A percentile compares a stretch with the other conserved stretches of the same genome.
Evolutionary conservation across 192 early-diverging fungal genomes (phyloP).

Genomic region (Rhizophagus clarus): DNA sequence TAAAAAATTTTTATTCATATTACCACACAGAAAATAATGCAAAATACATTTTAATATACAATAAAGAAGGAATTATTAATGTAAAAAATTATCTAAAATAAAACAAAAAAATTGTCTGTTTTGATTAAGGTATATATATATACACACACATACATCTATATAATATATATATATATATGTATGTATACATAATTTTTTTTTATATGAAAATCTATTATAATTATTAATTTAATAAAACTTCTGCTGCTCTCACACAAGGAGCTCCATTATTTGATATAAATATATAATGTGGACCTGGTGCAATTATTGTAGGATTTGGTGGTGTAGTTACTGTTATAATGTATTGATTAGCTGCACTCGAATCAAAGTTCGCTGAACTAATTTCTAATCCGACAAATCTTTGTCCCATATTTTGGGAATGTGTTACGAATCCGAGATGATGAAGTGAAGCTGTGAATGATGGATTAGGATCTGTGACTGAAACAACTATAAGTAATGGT

Average conservation of each 20-base stretch:
- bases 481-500: conserved; percentile 12
- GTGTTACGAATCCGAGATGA: conserved; percentile 56
- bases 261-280: background rate
- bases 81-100: too few relatives aligned
- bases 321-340: background rate
- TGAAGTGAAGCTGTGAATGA: conserved; percentile 43
- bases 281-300: background rate
- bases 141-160: too few relatives aligned
- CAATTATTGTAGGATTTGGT: background rate
- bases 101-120: too few relatives aligned
- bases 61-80: too few relatives aligned
- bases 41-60: too few relatives aligned
- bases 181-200: too few relatives aligned
- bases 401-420: conserved; percentile 59
- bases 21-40: too few relatives aligned
- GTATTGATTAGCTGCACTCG: background rate
- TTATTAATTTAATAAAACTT: background rate
- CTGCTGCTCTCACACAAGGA: background rate
- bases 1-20: too few relatives aligned
- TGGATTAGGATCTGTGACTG: conserved; percentile 13
- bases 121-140: too few relatives aligned
- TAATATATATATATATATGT: too few relatives aligned
- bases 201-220: too few relatives aligned
- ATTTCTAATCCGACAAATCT: conserved; percentile 33
- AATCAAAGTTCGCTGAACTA: background rate